Percentiles rank a stretch among this genome's conserved stretches.
These are phyloP conservation scores for Globisporangium okanoganense DNA, from an alignment of 352 stramenopile genomes.

Conservation along the genomic window DNA sequence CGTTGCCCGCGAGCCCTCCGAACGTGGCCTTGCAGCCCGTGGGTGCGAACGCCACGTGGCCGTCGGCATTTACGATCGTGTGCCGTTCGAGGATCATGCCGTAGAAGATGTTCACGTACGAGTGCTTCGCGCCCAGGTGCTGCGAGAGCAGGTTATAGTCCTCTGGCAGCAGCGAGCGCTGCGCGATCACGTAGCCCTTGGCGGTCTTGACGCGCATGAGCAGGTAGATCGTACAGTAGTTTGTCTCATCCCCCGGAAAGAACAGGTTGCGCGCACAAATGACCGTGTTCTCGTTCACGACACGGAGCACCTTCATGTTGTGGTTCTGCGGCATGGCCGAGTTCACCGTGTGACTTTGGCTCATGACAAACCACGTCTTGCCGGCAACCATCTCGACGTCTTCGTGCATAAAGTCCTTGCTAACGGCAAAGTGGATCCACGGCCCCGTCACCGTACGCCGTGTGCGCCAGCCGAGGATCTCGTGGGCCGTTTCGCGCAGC, in stretches of 20 bases:
- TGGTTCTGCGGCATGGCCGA: slow-evolving; percentile 21
- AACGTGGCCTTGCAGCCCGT: slow-evolving; percentile 20
- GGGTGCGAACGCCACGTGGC: neutral
- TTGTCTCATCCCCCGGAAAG: slow-evolving; percentile 16
- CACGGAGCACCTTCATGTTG: slow-evolving; percentile 17
- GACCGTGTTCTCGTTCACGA: slow-evolving; percentile 20
- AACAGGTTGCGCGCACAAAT: slow-evolving; percentile 25
- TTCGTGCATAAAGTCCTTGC: slow-evolving; percentile 16
- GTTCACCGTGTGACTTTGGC: slow-evolving; percentile 17
- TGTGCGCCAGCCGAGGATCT: slow-evolving; percentile 20
- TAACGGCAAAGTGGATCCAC: slow-evolving; percentile 21
- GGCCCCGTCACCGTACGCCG: slow-evolving; percentile 13
- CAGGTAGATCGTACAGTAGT: slow-evolving; percentile 24
- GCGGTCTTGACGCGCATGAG: slow-evolving; percentile 18
- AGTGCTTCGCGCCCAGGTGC: slow-evolving; percentile 11
- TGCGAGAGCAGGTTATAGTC: slow-evolving; percentile 9
- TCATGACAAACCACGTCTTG: slow-evolving; percentile 19
- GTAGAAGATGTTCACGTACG: slow-evolving; percentile 24
- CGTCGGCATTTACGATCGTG: neutral
- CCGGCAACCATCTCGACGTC: slow-evolving; percentile 9
- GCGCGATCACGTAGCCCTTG: slow-evolving; percentile 19
- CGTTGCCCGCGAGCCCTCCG: slow-evolving; percentile 21
- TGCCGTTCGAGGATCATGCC: slow-evolving; percentile 18
- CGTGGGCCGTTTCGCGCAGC: slow-evolving; percentile 10
- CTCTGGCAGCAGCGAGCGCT: slow-evolving; percentile 18